phyloP scores from a whole-genome alignment of 371 early-diverging fungal species.

The Zychaea mexicana region DNA sequence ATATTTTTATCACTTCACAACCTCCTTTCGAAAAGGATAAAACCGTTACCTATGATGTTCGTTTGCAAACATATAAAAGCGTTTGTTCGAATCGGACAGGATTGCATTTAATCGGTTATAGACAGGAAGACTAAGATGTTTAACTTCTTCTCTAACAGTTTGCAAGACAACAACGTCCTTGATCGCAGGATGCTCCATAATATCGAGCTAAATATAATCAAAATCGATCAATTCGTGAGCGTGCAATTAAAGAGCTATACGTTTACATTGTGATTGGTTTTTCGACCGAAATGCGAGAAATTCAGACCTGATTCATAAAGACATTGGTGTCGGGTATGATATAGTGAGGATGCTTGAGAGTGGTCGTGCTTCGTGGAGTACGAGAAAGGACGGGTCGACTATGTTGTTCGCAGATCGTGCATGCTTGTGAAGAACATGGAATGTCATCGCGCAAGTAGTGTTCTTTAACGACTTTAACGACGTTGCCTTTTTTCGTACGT shows the following conservation, averaged over 20 bases:
- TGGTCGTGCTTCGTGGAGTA: conserved; percentile 49
- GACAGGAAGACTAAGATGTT: conserved; percentile 76
- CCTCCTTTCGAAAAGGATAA: too few species aligned
- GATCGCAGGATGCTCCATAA: conserved; percentile 87
- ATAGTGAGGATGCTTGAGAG: conserved; percentile 65
- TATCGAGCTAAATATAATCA: conserved; percentile 71
- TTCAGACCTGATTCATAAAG: conserved; percentile 89
- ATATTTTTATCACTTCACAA: too few species aligned
- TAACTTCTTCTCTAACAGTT: conserved; percentile 91
- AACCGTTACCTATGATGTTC: conserved; percentile 90
- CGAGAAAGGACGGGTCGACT: conserved; percentile 39
- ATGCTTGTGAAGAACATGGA: conserved; percentile 72
- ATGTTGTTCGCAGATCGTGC: conserved; percentile 58
- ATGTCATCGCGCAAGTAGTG: conserved; percentile 97
- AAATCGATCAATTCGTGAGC: background rate
- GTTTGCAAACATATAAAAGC: conserved; percentile 91
- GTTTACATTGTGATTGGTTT: too few species aligned
- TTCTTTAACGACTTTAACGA: conserved; percentile 93
- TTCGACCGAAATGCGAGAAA: background rate
- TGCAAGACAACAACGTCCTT: conserved; percentile 90
- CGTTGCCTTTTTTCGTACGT: conserved; percentile 86
- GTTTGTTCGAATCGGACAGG: conserved; percentile 65
- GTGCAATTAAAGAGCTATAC: too few species aligned
- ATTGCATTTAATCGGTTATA: conserved; percentile 83
- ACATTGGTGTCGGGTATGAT: conserved; percentile 96